These are phyloP conservation scores for Prunus yedoensis DNA, from an alignment of 331 rosid species.

Conservation along the genomic window DNA sequence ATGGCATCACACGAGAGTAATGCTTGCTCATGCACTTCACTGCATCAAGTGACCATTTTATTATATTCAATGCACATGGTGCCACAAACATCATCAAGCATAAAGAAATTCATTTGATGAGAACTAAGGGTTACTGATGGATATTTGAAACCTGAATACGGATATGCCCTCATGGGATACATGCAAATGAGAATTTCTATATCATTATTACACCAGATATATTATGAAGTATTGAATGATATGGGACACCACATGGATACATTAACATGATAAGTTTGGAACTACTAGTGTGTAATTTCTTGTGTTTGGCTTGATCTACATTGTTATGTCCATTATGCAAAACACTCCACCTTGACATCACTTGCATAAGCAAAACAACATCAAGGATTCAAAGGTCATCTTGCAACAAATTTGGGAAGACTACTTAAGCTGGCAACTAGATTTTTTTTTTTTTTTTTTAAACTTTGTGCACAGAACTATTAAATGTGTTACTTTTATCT, in stretches of 20 bases:
- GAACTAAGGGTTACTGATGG: not conserved
- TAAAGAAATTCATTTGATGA: slow-evolving; percentile 5
- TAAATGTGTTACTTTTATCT: not conserved
- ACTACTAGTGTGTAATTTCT: not conserved
- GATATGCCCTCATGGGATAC: not conserved
- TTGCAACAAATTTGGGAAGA: not conserved
- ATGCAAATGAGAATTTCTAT: not conserved
- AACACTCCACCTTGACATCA: not conserved
- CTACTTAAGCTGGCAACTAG: not conserved
- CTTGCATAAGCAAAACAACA: not conserved
- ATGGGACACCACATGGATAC: not conserved
- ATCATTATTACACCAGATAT: not conserved
- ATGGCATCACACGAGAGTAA: slow-evolving; percentile 77
- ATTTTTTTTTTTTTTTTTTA: not conserved
- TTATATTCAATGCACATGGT: slow-evolving; percentile 25
- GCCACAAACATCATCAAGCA: slow-evolving; percentile 21
- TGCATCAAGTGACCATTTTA: slow-evolving; percentile 41
- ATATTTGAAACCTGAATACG: not conserved
- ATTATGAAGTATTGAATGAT: not conserved
- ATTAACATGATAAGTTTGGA: not conserved
- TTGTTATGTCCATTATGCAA: not conserved
- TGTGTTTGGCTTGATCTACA: not conserved
- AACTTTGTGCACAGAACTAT: not conserved
- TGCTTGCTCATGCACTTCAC: slow-evolving; percentile 98
- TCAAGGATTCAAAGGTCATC: not conserved